A percentile compares a stretch with the other conserved stretches of the same genome.
These are phyloP conservation scores for Saccharomycopsis javanensis DNA, from an alignment of 805 yeast species.

Conservation along the genomic window DNA sequence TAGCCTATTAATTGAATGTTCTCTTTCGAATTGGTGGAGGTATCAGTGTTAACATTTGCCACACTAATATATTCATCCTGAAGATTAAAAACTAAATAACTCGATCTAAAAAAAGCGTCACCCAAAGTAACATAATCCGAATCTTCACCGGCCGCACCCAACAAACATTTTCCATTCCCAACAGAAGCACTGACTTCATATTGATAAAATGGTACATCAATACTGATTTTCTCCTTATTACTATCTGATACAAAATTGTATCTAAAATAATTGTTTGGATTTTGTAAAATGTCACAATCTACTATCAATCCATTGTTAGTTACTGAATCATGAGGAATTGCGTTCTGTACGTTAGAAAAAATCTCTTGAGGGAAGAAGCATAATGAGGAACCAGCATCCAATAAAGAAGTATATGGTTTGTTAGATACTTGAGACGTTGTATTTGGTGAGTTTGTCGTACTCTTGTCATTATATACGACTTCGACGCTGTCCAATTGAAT, in stretches of 20 bases:
- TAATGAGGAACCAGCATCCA: constrained; percentile 16
- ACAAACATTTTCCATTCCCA: constrained; percentile 1
- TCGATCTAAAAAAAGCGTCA: constrained; percentile 42
- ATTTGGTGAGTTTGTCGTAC: neutral
- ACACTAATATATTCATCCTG: constrained; percentile 34
- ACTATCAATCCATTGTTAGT: constrained; percentile 7
- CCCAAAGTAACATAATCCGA: constrained; percentile 35
- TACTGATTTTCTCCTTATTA: neutral
- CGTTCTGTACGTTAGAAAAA: neutral
- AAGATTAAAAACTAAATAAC: constrained; percentile 47
- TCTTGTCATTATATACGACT: neutral
- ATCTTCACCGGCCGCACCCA: constrained; percentile 5
- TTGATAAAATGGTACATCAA: constrained; percentile 16
- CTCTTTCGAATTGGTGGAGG: neutral
- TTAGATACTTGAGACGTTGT: neutral
- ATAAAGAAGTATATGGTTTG: constrained; percentile 2
- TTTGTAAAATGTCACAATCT: constrained; percentile 9
- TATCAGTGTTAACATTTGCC: constrained; percentile 31
- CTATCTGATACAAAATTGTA: constrained; percentile 5
- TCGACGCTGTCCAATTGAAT: constrained; percentile 3
- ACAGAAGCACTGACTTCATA: constrained; percentile 7
- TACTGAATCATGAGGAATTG: constrained; percentile 4
- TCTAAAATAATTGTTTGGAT: constrained; percentile 11
- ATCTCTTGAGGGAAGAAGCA: constrained; percentile 4
- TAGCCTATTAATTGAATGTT: neutral